These are phyloP conservation scores for Backusella macrospora DNA, from an alignment of 192 early-diverging fungal genomes.

Conservation along the genomic window DNA sequence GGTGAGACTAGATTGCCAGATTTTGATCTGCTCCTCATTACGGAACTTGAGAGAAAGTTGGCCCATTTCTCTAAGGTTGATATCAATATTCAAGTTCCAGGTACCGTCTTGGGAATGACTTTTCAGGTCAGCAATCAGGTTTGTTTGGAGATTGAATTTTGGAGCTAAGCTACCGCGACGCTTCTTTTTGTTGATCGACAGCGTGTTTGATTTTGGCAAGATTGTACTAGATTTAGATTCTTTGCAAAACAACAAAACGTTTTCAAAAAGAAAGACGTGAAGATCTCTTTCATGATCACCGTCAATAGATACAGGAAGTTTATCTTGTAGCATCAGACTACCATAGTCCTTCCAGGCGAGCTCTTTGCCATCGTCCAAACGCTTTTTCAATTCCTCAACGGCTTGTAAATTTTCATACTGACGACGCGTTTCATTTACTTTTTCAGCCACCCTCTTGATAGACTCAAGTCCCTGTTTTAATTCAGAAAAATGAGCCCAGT, in stretches of 20 bases:
- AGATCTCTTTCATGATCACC: constrained; percentile 71
- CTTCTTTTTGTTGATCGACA: constrained; percentile 48
- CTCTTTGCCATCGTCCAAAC: constrained; percentile 82
- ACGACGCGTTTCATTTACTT: constrained; percentile 89
- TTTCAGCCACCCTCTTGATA: constrained; percentile 86
- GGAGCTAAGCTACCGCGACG: constrained; percentile 60
- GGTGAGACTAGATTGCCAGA: constrained; percentile 81
- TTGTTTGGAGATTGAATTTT: constrained; percentile 51
- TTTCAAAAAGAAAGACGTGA: constrained; percentile 90
- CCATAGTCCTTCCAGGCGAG: constrained; percentile 76
- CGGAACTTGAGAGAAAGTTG: constrained; percentile 81
- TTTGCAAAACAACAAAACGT: constrained; percentile 90
- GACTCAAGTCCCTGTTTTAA: constrained; percentile 71
- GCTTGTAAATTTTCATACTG: constrained; percentile 82
- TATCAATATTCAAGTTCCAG: constrained; percentile 65
- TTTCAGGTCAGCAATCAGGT: background rate
- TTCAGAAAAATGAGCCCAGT: constrained; percentile 57
- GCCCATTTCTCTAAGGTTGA: constrained; percentile 51
- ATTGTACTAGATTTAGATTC: constrained; percentile 59
- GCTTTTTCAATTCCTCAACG: constrained; percentile 77
- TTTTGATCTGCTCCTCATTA: constrained; percentile 85
- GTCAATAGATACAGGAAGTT: constrained; percentile 56
- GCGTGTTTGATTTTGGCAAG: constrained; percentile 37
- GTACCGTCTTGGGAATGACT: constrained; percentile 46
- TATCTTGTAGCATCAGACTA: constrained; percentile 67